Conservation (phyloP, 495 filamentous ascomycete genomes). For the Annulohypoxylon bovei region DNA sequence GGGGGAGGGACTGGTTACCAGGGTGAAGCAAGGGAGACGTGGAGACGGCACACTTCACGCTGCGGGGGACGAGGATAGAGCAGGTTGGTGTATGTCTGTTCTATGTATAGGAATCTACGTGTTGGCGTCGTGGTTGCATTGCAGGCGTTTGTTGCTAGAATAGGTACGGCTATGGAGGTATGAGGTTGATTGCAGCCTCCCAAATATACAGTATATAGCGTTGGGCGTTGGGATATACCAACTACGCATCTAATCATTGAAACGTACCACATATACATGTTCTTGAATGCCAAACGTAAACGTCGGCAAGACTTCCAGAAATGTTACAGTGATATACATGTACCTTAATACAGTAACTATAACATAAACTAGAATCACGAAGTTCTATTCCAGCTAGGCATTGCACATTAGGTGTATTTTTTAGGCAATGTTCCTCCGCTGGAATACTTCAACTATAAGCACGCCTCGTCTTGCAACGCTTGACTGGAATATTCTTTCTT, state of each 20-base stretch:
- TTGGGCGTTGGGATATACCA: constrained; percentile 15
- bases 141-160: constrained; percentile 36
- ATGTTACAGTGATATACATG: not conserved
- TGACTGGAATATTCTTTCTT: not conserved
- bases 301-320: not conserved
- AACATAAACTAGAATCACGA: not conserved
- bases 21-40: not conserved
- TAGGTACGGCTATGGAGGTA: constrained; percentile 11
- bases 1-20: not conserved
- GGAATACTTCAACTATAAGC: not conserved
- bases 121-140: constrained; percentile 39
- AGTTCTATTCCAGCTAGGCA: not conserved
- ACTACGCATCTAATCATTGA: constrained; percentile 6
- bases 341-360: too few species aligned
- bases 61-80: constrained; percentile 6
- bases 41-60: not conserved
- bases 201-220: too few species aligned
- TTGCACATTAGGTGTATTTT: not conserved
- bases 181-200: not conserved
- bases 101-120: constrained; percentile 3
- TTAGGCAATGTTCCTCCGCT: not conserved
- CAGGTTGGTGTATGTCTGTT: not conserved
- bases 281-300: not conserved
- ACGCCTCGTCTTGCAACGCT: not conserved
- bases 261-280: not conserved